phyloP scores from a whole-genome alignment of 1,139 yeast genomes.

The Spathaspora jeffriesii region DNA sequence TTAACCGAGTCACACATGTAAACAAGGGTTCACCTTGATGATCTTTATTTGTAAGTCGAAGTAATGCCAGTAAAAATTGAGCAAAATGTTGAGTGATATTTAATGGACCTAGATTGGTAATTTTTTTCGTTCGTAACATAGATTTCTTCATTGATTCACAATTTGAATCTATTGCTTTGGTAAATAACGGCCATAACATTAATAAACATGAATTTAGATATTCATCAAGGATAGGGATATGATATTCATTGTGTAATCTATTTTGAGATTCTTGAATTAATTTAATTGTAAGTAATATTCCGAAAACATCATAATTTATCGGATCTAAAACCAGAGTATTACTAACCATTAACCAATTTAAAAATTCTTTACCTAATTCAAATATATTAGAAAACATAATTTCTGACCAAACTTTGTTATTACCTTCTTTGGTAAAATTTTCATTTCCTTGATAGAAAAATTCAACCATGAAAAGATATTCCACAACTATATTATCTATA shows the following conservation, averaged over 20 bases:
- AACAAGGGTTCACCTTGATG: conserved; percentile 67
- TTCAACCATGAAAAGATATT: conserved; percentile 70
- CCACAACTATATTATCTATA: conserved; percentile 76
- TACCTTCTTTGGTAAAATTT: conserved; percentile 23
- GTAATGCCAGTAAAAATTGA: conserved; percentile 68
- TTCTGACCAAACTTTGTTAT: conserved; percentile 53
- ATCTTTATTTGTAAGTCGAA: conserved; percentile 49
- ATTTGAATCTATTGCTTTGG: conserved; percentile 71
- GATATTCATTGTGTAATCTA: conserved; percentile 62
- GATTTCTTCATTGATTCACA: conserved; percentile 62
- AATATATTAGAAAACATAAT: conserved; percentile 50
- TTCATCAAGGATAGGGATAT: conserved; percentile 72
- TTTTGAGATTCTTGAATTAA: conserved; percentile 64
- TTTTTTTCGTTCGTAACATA: conserved; percentile 20
- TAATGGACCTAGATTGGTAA: conserved; percentile 54
- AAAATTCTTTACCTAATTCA: conserved; percentile 44
- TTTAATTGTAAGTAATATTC: conserved; percentile 76
- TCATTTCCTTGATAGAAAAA: conserved; percentile 62
- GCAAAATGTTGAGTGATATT: conserved; percentile 78
- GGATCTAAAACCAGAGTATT: conserved; percentile 3
- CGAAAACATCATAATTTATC: conserved; percentile 61
- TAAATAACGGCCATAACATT: conserved; percentile 84
- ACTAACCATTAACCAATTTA: conserved; percentile 30
- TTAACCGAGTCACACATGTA: conserved; percentile 64
- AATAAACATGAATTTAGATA: conserved; percentile 70